Evolutionary conservation across 2,329 filamentous ascomycete species (phyloP).

Genomic region (Ceratocystis lukuohia): DNA sequence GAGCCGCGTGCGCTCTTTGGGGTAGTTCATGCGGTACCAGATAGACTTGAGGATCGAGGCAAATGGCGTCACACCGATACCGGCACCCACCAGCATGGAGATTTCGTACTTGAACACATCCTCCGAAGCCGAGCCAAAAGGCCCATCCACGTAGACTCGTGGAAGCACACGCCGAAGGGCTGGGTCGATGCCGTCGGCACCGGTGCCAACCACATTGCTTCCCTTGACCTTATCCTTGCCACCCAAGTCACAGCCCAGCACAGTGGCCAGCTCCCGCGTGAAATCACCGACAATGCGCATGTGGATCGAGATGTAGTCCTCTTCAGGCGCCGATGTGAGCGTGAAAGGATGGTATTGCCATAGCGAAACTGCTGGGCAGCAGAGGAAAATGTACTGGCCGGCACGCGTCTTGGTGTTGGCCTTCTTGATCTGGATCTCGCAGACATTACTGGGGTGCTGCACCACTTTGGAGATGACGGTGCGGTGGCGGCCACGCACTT

Average conservation of each 20-base stretch:
- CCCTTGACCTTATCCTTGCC: slow-evolving; percentile 32
- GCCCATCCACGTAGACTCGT: slow-evolving; percentile 69
- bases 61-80: slow-evolving; percentile 78
- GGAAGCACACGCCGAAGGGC: slow-evolving; percentile 61
- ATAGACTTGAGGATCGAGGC: slow-evolving; percentile 80
- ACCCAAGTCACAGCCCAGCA: slow-evolving; percentile 59
- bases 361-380: slow-evolving; percentile 70
- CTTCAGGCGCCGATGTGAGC: slow-evolving; percentile 72
- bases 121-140: slow-evolving; percentile 74
- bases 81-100: slow-evolving; percentile 64
- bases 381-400: slow-evolving; percentile 81
- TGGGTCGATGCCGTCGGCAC: slow-evolving; percentile 51
- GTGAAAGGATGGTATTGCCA: slow-evolving; percentile 88
- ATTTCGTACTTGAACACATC: slow-evolving; percentile 85
- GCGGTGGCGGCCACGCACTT: slow-evolving; percentile 67
- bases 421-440: slow-evolving; percentile 87
- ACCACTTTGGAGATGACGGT: slow-evolving; percentile 82
- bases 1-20: slow-evolving; percentile 62
- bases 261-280: slow-evolving; percentile 53
- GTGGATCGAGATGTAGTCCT: slow-evolving; percentile 81
- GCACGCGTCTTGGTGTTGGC: slow-evolving; percentile 69
- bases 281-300: slow-evolving; percentile 75
- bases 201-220: slow-evolving; percentile 56
- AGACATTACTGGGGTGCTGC: slow-evolving; percentile 77
- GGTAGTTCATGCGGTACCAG: slow-evolving; percentile 88